Base-by-base conservation (phyloP, 805 yeast genomes). In the Metschnikowia lochheadii region DNA sequence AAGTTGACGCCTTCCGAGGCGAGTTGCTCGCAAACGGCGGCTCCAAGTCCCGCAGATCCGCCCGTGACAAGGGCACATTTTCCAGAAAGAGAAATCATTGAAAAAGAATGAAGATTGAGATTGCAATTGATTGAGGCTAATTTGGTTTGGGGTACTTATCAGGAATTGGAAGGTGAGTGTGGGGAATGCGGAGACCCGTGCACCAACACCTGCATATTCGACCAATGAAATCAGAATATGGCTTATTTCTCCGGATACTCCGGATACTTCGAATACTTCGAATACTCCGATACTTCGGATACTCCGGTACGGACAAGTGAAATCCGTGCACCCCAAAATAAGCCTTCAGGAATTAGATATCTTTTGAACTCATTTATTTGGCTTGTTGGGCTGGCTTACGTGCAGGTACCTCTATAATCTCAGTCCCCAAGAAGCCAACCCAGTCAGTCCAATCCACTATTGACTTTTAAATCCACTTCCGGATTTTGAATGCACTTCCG, bases 1-100 rank as follows among this genome's bases (percentile, higher is more conserved):
- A 69, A n/a, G 48, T 64, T 53, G 43, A 60, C 67, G 6, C 73
- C 74, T 47, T 67, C 68, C 2, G 59, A 60, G 2, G 74, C 74
- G 40, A 68, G 65, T 46, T 66, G 66, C 17, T 51, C 56, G 23
- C 68, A 66, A 3, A 66, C 58, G 1, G 58, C 66, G 0, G 72
- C 73, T 3, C 74, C 74, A 20, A 69, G 58, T 1, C 73, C 74
- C 2, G 72, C 56, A 10, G 56, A 52, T 1, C 56, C 57, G 15
- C 56, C 56, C 0, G 57, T 54, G 15, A 69, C 58, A 36, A 69
- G 60, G 3, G 67, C 72, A 34, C 52, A 51, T 39, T 65, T 67
- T 20, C 64, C 66, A 31, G 51, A 54, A 43, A 53, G 50, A 14
- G 49, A 31, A 11, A 53, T 50, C 56, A 53, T 53, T 20, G 15